phyloP scores from a whole-genome alignment of 768 basidiomycete species.

The Russula virescens region DNA sequence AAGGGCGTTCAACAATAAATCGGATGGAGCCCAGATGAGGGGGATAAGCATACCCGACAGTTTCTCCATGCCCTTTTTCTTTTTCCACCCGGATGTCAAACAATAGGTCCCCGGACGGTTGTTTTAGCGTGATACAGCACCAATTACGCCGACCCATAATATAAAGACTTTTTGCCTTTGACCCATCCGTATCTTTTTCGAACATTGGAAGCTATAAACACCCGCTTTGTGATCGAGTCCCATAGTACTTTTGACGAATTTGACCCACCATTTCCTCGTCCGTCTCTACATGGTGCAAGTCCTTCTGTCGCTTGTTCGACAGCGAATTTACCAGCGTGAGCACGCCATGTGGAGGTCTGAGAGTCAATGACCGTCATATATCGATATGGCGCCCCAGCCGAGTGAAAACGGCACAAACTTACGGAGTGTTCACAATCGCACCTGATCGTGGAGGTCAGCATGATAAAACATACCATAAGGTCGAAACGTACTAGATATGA shows the following conservation, averaged over 20 bases:
- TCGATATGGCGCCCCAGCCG: not conserved
- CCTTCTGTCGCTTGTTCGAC: conserved; percentile 72
- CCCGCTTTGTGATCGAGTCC: not conserved
- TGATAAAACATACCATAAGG: not conserved
- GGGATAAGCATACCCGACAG: conserved; percentile 55
- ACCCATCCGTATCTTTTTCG: conserved; percentile 67
- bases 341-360: conserved; percentile 60
- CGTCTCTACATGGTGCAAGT: conserved; percentile 72
- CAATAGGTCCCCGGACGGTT: conserved; percentile 52
- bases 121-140: conserved; percentile 63
- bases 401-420: conserved; percentile 31
- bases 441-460: conserved; percentile 34
- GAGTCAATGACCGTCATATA: not conserved
- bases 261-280: conserved; percentile 76
- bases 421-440: conserved; percentile 97
- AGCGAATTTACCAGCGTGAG: conserved; percentile 76
- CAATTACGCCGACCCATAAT: conserved; percentile 91
- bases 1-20: not conserved
- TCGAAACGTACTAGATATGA: conserved; percentile 60
- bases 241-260: not conserved
- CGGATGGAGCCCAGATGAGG: not conserved
- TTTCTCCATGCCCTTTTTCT: conserved; percentile 74
- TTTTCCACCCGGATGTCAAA: conserved; percentile 88
- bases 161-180: conserved; percentile 62
- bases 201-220: conserved; percentile 68